Conservation (phyloP, 352 stramenopile species). For the Pythium coloratum region DNA sequence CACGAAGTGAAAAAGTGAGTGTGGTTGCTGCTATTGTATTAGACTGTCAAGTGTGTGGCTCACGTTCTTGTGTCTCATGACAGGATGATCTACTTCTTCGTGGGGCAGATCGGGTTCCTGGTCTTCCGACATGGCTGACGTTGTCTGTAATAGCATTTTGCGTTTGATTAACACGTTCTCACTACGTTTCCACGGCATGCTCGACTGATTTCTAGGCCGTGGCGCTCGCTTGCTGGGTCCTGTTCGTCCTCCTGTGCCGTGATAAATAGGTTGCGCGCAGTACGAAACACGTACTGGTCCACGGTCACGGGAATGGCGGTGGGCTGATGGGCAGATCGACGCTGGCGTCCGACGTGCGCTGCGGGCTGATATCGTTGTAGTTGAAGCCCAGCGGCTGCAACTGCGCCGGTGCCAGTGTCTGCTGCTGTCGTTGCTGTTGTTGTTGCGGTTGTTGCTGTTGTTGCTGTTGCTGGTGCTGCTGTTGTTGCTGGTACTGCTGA, state of each 20-base stretch:
- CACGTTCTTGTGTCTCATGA: neutral
- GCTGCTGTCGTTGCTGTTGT: slow-evolving; percentile 35
- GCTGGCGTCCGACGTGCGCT: slow-evolving; percentile 8
- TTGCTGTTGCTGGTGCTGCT: slow-evolving; percentile 18
- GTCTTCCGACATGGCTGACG: slow-evolving; percentile 68
- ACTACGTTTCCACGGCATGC: neutral
- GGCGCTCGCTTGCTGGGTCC: no score
- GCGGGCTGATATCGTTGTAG: neutral
- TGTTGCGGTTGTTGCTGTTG: slow-evolving; percentile 32
- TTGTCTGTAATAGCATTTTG: slow-evolving; percentile 12
- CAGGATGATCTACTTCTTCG: slow-evolving; percentile 84
- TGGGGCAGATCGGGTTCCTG: slow-evolving; percentile 79
- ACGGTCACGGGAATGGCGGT: neutral
- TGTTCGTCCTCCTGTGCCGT: neutral
- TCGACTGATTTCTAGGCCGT: neutral
- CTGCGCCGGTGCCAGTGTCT: neutral
- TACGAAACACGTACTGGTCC: neutral
- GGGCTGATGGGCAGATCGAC: neutral
- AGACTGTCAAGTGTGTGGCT: neutral
- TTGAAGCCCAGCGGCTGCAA: neutral
- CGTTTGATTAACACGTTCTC: slow-evolving; percentile 5
- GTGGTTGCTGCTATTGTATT: neutral
- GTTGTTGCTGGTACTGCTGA: slow-evolving; percentile 32
- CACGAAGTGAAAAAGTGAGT: slow-evolving; percentile 82
- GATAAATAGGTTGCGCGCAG: slow-evolving; percentile 11